A percentile compares a stretch with the other conserved stretches of the same genome.
Conservation (phyloP, 768 basidiomycete species). For the Mycena olivaceomarginata region DNA sequence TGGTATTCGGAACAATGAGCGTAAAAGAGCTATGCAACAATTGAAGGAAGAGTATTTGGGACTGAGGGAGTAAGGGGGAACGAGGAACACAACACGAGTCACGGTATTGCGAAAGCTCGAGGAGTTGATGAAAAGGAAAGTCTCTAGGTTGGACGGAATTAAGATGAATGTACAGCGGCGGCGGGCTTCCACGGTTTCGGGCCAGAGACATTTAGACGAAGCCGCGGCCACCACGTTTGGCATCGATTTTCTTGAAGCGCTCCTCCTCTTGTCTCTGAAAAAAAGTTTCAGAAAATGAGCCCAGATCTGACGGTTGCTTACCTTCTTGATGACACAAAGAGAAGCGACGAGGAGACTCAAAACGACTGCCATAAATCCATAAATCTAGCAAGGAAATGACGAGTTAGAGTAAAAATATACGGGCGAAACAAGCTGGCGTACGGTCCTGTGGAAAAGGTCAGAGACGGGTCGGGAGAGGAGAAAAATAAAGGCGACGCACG, state of each 20-base stretch:
- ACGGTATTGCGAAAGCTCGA: conserved; percentile 21
- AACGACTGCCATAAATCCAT: conserved; percentile 91
- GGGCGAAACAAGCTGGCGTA: conserved; percentile 47
- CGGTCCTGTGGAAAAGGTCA: conserved; percentile 61
- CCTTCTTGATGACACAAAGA: conserved; percentile 91
- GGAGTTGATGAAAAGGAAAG: neutral
- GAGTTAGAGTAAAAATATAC: neutral
- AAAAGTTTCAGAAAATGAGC: conserved; percentile 6
- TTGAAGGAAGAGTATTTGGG: conserved; percentile 15
- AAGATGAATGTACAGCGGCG: conserved; percentile 3
- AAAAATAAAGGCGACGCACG: conserved; percentile 68
- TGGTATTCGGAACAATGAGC: conserved; percentile 45
- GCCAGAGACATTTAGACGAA: conserved; percentile 76
- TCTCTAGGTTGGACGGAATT: conserved; percentile 33
- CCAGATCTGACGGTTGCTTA: conserved; percentile 43
- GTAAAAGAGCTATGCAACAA: conserved; percentile 41
- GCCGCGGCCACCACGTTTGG: conserved; percentile 90
- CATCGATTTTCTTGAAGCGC: conserved; percentile 93
- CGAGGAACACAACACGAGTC: conserved; percentile 26
- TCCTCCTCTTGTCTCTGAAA: conserved; percentile 84
- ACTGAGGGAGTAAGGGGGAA: neutral
- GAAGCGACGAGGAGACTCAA: conserved; percentile 86
- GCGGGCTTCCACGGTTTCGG: neutral
- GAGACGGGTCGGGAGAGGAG: conserved; percentile 12
- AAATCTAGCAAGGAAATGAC: conserved; percentile 65